These are phyloP conservation scores for Boletus mariae DNA, from an alignment of 1,284 basidiomycete genomes.

Conservation along the genomic window DNA sequence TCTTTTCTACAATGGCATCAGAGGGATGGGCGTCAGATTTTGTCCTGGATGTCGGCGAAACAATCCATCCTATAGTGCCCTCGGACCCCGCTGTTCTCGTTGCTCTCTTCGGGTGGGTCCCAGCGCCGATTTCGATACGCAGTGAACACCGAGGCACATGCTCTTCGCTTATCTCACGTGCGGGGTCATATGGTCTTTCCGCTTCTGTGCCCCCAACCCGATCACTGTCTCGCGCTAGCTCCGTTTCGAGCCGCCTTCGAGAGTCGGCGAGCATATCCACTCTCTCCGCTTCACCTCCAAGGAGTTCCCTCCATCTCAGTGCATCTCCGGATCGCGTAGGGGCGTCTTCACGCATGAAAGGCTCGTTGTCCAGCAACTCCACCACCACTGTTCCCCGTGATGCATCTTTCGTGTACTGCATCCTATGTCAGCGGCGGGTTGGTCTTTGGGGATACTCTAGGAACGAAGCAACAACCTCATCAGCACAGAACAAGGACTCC, in stretches of 20 bases:
- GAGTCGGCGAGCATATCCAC: slow-evolving; percentile 16
- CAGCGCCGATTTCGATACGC: slow-evolving; percentile 41
- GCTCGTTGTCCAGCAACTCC: background rate
- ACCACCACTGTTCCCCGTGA: slow-evolving; percentile 29
- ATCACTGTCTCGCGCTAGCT: slow-evolving; percentile 43
- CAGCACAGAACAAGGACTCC: slow-evolving; percentile 9
- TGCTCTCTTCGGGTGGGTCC: slow-evolving; percentile 68
- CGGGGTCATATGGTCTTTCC: slow-evolving; percentile 39
- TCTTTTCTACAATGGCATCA: slow-evolving; percentile 29
- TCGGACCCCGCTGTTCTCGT: slow-evolving; percentile 57
- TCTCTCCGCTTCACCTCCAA: slow-evolving; percentile 15
- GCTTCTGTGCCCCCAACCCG: slow-evolving; percentile 37
- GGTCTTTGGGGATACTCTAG: slow-evolving; percentile 71
- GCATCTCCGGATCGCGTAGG: slow-evolving; percentile 15
- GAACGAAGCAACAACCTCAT: slow-evolving; percentile 14
- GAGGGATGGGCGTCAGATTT: slow-evolving; percentile 9
- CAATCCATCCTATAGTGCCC: slow-evolving; percentile 3
- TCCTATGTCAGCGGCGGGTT: slow-evolving; percentile 68
- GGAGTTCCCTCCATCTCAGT: slow-evolving; percentile 20
- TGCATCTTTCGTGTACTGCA: slow-evolving; percentile 56
- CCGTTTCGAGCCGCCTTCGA: slow-evolving; percentile 32
- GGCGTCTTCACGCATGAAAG: slow-evolving; percentile 18
- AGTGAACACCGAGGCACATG: slow-evolving; percentile 35
- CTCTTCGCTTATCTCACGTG: slow-evolving; percentile 36
- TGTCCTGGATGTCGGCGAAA: slow-evolving; percentile 11